Conservation (phyloP, 1,284 basidiomycete genomes). For the Ganoderma leucocontextum region DNA sequence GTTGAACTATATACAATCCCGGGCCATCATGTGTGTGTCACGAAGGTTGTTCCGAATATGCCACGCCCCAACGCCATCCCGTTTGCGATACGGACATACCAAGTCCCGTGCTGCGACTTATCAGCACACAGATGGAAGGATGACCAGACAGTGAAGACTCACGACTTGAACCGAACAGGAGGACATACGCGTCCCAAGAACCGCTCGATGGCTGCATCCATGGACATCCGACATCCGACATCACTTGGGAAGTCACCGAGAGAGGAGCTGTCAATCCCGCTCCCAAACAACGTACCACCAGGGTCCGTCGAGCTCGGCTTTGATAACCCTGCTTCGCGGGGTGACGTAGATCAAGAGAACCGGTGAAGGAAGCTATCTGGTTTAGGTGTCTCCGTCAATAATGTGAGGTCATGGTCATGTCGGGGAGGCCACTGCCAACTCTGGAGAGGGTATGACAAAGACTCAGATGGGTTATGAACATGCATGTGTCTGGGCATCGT, state of each 20-base stretch:
- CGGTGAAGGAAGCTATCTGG: background rate
- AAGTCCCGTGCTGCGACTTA: background rate
- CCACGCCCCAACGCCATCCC: background rate
- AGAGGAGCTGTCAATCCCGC: background rate
- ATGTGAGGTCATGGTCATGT: background rate
- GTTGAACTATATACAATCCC: background rate
- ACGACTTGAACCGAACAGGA: background rate
- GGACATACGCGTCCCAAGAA: background rate
- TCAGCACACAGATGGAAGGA: background rate
- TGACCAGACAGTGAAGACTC: background rate
- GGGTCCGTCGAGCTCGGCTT: background rate
- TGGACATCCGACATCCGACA: background rate
- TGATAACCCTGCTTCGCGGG: background rate
- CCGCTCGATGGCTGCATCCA: background rate
- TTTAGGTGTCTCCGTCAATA: background rate
- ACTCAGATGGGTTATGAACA: background rate
- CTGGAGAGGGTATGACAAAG: background rate
- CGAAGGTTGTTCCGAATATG: background rate
- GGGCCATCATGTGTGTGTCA: background rate
- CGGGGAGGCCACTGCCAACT: background rate
- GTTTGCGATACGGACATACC: background rate
- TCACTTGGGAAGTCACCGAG: conserved; percentile 1
- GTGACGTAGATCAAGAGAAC: background rate
- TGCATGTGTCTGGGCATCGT: background rate
- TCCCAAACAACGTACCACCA: background rate